Evolutionary conservation across 164 flowering plant genomes (phyloP), one percentile per base, ranked within the genome.

Genomic region (Vitis rupestris): DNA sequence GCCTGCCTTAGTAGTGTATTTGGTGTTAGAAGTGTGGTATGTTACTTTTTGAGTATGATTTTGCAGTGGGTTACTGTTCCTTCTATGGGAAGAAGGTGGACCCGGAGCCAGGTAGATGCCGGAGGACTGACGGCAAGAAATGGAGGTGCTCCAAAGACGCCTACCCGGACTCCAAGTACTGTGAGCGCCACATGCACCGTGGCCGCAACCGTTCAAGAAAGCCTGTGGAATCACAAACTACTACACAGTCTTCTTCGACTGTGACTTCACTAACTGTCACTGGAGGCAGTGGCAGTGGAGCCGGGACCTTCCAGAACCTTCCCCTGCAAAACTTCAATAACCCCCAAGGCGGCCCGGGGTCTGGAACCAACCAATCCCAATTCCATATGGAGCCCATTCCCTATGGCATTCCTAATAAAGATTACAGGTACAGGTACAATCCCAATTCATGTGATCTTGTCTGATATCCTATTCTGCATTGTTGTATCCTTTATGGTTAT

Each of bases 131-230:
- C 47, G 93, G 93, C 44, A 89, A 89, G 81, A 88, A 88, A 63
- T 88, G 90, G 93, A 77, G 93, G 79, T 88, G 93, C 87, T 82
- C 93, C 61, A 89, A 87, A 73, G 93, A 89, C 15, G 93, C 91
- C 2, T 82, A 85, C 68, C 88, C 89, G 13, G 91, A 87, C 79
- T 86, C 90, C 59, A 89, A 89, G 76, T 89, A 87, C 74, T 89
- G 93, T 61, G 91, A 87, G 85, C 86, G 91, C 79, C 93, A 88
- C 80, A 88, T 88, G 93, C 90, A 88, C 70, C 81, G 92, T 61
- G 92, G 92, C 80, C 84, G 86, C 64, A 87, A 86, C 86, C 93
- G 93, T 91, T 91, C 97, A 88, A 91, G 95, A 90, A 93, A 93
- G 97, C 98, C 85, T 89, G 96, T 92, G 95, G 97, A 92, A 92